Percentiles rank a stretch among this genome's conserved stretches.
These are phyloP conservation scores for Tolypocladium capitatum DNA, from an alignment of 2,329 filamentous ascomycete species.

Conservation along the genomic window DNA sequence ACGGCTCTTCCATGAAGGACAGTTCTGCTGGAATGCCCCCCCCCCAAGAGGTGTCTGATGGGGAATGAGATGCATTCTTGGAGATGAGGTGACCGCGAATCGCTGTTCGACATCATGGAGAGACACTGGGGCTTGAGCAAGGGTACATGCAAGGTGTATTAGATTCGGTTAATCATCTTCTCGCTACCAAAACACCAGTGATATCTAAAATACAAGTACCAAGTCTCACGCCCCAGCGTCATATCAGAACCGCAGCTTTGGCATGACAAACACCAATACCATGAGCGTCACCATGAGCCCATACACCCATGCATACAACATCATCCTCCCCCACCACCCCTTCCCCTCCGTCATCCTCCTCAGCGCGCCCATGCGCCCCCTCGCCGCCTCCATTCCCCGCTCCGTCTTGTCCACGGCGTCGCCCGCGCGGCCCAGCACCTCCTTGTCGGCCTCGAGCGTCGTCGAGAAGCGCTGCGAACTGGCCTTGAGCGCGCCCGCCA, in stretches of 20 bases:
- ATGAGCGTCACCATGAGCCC: constrained; percentile 68
- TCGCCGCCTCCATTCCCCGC: constrained; percentile 61
- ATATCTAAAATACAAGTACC: neutral
- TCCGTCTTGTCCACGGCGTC: constrained; percentile 68
- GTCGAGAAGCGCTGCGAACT: constrained; percentile 59
- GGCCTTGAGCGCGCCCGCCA: constrained; percentile 66
- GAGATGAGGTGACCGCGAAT: neutral
- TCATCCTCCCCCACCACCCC: constrained; percentile 73
- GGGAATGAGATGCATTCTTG: neutral
- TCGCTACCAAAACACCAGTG: neutral
- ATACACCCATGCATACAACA: constrained; percentile 75
- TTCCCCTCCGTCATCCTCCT: constrained; percentile 73
- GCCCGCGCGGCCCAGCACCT: constrained; percentile 56
- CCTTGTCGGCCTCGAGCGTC: constrained; percentile 59
- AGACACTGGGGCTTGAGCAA: no score
- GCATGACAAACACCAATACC: constrained; percentile 70
- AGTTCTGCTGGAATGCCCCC: neutral
- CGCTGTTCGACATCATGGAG: neutral
- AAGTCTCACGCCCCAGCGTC: neutral
- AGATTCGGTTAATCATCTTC: neutral
- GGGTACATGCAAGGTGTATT: no score
- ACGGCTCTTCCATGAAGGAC: neutral
- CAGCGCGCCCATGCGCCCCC: constrained; percentile 63
- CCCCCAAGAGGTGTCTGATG: neutral
- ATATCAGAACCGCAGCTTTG: constrained; percentile 69